Base-by-base conservation (phyloP, 352 stramenopile genomes). In the Phytophthora litchii region DNA sequence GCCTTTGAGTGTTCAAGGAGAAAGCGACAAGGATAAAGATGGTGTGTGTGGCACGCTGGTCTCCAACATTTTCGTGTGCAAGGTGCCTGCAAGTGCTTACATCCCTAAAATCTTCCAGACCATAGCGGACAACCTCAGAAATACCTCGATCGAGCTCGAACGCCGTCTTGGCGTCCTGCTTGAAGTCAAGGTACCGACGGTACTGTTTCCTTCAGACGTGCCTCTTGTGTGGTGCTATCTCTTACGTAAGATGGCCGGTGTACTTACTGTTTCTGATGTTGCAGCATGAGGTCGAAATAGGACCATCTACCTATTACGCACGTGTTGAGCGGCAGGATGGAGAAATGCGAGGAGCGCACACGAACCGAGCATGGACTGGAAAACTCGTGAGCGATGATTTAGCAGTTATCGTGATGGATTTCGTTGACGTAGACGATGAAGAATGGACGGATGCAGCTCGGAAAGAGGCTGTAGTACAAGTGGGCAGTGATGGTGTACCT, bases 41-140 rank as follows among this genome's bases (percentile, higher is more conserved):
- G 45, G 40, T 41, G 44, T 54, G 14, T 67, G 53, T 32, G 60
- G 65, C 41, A 85, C 76, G 10, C 60, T 83, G 9, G 64, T 88
- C 17, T 77, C 76, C 8, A 88, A 81, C 41, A 47, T 81, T 4
- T 86, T 88, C 41, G 49, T 83, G 34, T 84, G 76, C 60, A 86
- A 85, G 47, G 56, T 86, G 17, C 67, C 76, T 10, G 60, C 59
- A n/a, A 65, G 51, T 49, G 64, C 56, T 1, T 56, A 40, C 40
- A 71, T 86, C 14, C 36, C 46, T 5, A 54, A 52, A 3, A 75
- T 88, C 14, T 85, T 76, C 25, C 29, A 67, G 16, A 70, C 67
- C 0, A 21, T 73, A 3, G 17, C 66, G 14, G 74, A 78, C 14
- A 78, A 80, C 37, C 62, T 70, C 25, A 60, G 65, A 34, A 64